Evolutionary conservation across 2,329 filamentous ascomycete species (phyloP), one percentile per base, ranked within the genome.

Genomic region (Byssoonygena ceratinophila): DNA sequence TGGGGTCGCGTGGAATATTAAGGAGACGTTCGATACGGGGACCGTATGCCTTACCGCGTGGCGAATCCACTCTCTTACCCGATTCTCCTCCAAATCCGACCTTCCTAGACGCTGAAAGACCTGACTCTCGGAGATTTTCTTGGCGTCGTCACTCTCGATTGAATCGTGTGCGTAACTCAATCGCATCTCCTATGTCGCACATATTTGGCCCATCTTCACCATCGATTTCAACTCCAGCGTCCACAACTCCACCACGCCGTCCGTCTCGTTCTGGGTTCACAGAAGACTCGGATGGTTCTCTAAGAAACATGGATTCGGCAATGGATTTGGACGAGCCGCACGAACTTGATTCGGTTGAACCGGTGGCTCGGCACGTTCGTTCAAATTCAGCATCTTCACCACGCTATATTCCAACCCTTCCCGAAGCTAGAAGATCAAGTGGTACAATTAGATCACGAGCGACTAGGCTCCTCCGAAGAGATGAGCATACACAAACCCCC

Each of bases 401-500:
- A 9, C 51, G 22, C 14, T 20, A 41, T 41, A 18, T 43, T 18
- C 59, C 31, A 57, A 59, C 29, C 54, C 59, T 49, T 51, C 55
- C 32, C 61, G 63, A 44, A 62, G 62, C 23, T 59, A 57, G 54
- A 63, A 66, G 48, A 41, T 31, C 50, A 29, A 68, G 70, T 18
- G 65, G 65, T 40, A 62, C 71, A 23, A 59, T 78, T 12, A 72
- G 80, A 53, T 71, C 79, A 55, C 69, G 79, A 51, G 73, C 78
- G 43, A 75, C 77, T 20, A 68, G 79, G 50, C 64, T 76, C 25
- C 64, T 75, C 51, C 71, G 76, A 29, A 73, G 74, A 56, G 79
- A 82, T 59, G 80, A 84, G 60, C 79, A 82, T 60, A 79, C 79
- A 2, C 79, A 82, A 60, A 80, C 79, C 2, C 78, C 78, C 61